phyloP scores from a whole-genome alignment of 805 yeast genomes.

The Candida cerambycidarum region DNA sequence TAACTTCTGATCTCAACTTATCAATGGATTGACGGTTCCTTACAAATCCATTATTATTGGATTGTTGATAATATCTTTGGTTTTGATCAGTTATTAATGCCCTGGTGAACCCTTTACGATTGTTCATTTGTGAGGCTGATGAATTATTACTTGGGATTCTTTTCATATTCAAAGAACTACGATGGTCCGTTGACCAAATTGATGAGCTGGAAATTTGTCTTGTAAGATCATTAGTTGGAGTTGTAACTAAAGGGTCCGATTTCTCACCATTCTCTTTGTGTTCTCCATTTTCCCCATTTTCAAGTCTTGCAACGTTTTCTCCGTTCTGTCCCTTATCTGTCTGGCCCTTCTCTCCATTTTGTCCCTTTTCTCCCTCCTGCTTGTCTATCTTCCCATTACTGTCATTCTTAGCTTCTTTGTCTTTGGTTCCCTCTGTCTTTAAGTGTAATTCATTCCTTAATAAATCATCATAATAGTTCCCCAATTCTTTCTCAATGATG shows the following conservation, averaged over 20 bases:
- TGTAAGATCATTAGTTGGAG: conserved; percentile 6
- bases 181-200: conserved; percentile 36
- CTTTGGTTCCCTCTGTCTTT: conserved; percentile 19
- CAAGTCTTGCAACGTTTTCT: background rate
- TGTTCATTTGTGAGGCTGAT: conserved; percentile 23
- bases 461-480: conserved; percentile 45
- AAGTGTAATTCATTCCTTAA: conserved; percentile 38
- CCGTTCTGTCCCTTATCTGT: background rate
- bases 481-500: conserved; percentile 46
- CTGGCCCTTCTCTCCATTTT: background rate
- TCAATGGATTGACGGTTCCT: conserved; percentile 30
- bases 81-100: conserved; percentile 36
- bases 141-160: conserved; percentile 31
- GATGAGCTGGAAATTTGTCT: conserved; percentile 33
- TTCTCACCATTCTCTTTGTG: too few relatives aligned
- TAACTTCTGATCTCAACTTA: conserved; percentile 19
- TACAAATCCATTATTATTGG: conserved; percentile 7
- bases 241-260: too few relatives aligned
- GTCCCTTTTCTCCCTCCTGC: background rate
- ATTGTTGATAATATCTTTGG: conserved; percentile 20
- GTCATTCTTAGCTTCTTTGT: background rate
- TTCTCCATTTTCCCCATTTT: too few relatives aligned
- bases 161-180: conserved; percentile 28
- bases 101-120: conserved; percentile 38
- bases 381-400: background rate